phyloP scores from a whole-genome alignment of 2,329 filamentous ascomycete genomes.

The Phialemoniopsis sp. region DNA sequence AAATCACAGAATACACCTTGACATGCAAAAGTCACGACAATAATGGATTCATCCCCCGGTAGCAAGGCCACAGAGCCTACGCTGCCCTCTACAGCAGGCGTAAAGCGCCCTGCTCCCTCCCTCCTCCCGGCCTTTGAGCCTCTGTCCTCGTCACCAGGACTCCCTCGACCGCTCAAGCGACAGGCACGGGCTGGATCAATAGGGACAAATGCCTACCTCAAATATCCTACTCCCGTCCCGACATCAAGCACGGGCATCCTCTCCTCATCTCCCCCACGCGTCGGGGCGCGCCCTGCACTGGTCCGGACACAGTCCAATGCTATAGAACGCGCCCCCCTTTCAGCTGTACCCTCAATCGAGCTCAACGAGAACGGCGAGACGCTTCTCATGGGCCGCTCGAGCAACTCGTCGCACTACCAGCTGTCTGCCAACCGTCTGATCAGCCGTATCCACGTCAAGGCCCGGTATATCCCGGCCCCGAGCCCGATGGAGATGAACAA shows the following conservation, averaged over 20 bases:
- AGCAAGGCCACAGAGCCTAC: conserved; percentile 25
- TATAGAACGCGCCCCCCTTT: conserved; percentile 79
- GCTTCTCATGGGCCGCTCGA: conserved; percentile 86
- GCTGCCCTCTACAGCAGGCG: conserved; percentile 32
- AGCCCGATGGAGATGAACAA: conserved; percentile 67
- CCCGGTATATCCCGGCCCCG: conserved; percentile 70
- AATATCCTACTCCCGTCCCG: conserved; percentile 90
- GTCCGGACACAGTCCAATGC: conserved; percentile 59
- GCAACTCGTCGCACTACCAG: conserved; percentile 93
- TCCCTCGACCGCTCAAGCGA: conserved; percentile 67
- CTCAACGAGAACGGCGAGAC: conserved; percentile 78
- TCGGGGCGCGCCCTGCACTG: conserved; percentile 40
- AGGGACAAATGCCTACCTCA: conserved; percentile 46
- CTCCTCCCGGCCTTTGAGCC: conserved; percentile 78
- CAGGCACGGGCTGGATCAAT: conserved; percentile 41
- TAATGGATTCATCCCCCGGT: conserved; percentile 36
- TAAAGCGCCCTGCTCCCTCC: conserved; percentile 61
- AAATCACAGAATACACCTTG: conserved; percentile 4
- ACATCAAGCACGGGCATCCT: conserved; percentile 92
- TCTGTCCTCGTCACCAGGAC: conserved; percentile 70
- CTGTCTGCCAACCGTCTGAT: conserved; percentile 88
- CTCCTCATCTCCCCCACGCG: conserved; percentile 74
- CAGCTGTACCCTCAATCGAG: conserved; percentile 76
- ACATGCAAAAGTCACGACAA: conserved; percentile 7
- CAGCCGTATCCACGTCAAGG: conserved; percentile 89